Base-by-base conservation (phyloP, 2,329 filamentous ascomycete genomes). In the Rasamsonia emersonii region DNA sequence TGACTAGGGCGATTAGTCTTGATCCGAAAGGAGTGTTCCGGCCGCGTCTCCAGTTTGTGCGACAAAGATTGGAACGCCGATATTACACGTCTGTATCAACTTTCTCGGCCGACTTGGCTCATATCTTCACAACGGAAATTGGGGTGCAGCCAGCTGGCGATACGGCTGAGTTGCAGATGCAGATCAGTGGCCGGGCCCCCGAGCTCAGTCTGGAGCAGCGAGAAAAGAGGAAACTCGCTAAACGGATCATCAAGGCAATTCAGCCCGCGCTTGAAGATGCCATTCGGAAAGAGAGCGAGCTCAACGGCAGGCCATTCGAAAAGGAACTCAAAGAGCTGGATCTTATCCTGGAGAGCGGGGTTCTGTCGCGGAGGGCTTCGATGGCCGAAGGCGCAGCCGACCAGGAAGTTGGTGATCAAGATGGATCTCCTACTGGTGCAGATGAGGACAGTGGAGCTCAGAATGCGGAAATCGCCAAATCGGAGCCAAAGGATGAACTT, bases 161-260 rank as follows among this genome's bases (percentile, higher is more conserved):
- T 38, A 58, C 64, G 5, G 57, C 58, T 5, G 62, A 66, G 36
- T 46, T 64, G 42, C 41, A 77, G 64, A 58, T 64, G 59, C 48
- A 68, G 54, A 48, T 77, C 62, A 56, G 65, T 60, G 37, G 59
- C 4, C 61, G 63, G 29, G 58, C 59, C 4, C 56, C 60, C 5
- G 62, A 66, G 34, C 56, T 64, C 27, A 59, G 53, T 35, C 39
- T 70, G 7, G 86, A 93, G 47, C 76, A 86, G 38, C 82, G 84
- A 36, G 83, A 93, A 45, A 77, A 82, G 39, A 82, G 84, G 48
- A 82, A 81, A 45, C 65, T 93, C n/a, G 86, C 83, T 15, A 94
- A 93, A 59, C 77, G 86, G 16, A 93, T 95, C 39, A 72, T 93
- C 43, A 93, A 86, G 54, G 76, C 79, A 1, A 72, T 93, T 18